phyloP scores from a whole-genome alignment of 108 stramenopile species.

The Epipyxis sp. region DNA sequence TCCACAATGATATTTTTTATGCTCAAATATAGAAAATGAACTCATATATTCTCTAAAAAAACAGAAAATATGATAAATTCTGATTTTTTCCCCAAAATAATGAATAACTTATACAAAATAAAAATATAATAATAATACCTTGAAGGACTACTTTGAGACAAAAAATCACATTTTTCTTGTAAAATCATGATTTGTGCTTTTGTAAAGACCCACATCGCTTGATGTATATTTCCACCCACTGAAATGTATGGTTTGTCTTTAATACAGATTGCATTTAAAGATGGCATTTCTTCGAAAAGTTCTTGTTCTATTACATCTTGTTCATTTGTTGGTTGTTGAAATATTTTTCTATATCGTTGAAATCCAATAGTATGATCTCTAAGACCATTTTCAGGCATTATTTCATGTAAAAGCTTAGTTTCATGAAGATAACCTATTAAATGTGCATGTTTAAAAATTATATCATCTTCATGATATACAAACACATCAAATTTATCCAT shows the following conservation, averaged over 20 bases:
- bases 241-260: constrained; percentile 9
- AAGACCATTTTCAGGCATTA: not conserved
- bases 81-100: no score
- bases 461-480: constrained; percentile 18
- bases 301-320: constrained; percentile 21
- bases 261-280: not conserved
- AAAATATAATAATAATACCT: no score
- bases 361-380: not conserved
- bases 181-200: not conserved
- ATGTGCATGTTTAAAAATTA: not conserved
- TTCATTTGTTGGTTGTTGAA: not conserved
- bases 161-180: constrained; percentile 7
- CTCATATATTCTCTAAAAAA: constrained; percentile 21
- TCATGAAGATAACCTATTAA: constrained; percentile 1
- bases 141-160: constrained; percentile 13
- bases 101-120: no score
- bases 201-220: constrained; percentile 19
- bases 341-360: constrained; percentile 6
- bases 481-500: constrained; percentile 15
- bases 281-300: constrained; percentile 8
- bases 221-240: constrained; percentile 20
- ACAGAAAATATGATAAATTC: not conserved
- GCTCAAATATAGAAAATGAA: constrained; percentile 2
- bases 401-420: not conserved
- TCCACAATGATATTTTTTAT: constrained; percentile 17